A percentile compares a stretch with the other conserved stretches of the same genome.
Conservation (phyloP, 768 basidiomycete genomes). For the Punctularia strigosozonata region DNA sequence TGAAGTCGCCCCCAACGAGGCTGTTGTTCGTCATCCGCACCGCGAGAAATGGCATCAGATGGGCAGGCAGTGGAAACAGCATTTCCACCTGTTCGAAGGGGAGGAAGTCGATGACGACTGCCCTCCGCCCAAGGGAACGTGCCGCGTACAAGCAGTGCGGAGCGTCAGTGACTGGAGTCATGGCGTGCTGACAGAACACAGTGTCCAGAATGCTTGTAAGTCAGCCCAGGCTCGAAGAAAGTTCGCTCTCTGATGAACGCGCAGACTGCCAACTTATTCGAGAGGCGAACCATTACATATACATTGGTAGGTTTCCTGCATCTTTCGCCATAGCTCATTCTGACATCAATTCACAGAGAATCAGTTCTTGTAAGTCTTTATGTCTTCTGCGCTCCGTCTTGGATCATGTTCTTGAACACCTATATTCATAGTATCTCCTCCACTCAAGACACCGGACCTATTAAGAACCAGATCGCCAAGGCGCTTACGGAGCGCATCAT, state of each 20-base stretch:
- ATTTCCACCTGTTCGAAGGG: constrained; percentile 16
- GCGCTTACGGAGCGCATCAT: constrained; percentile 80
- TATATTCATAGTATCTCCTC: constrained; percentile 55
- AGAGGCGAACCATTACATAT: constrained; percentile 82
- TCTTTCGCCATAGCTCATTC: constrained; percentile 2
- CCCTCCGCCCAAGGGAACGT: constrained; percentile 33
- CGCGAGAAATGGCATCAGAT: constrained; percentile 41
- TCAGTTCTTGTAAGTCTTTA: constrained; percentile 67
- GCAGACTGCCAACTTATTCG: constrained; percentile 69
- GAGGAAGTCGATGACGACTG: constrained; percentile 33
- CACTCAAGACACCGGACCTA: constrained; percentile 47
- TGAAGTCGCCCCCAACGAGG: constrained; percentile 47
- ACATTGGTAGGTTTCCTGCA: constrained; percentile 57
- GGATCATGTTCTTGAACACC: constrained; percentile 4
- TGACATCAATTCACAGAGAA: constrained; percentile 36
- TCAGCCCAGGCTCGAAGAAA: constrained; percentile 7
- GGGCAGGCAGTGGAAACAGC: constrained; percentile 15
- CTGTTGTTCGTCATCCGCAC: constrained; percentile 67
- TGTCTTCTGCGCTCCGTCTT: no score
- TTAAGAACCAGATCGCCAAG: constrained; percentile 74
- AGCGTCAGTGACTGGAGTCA: constrained; percentile 92
- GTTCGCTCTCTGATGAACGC: background rate
- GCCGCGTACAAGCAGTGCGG: constrained; percentile 71
- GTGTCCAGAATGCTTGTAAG: constrained; percentile 90
- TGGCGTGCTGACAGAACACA: constrained; percentile 80